Evolutionary conservation across 163 green algal species (phyloP), one percentile per base, ranked within the genome.

Genomic region (Chloromonas sp.): DNA sequence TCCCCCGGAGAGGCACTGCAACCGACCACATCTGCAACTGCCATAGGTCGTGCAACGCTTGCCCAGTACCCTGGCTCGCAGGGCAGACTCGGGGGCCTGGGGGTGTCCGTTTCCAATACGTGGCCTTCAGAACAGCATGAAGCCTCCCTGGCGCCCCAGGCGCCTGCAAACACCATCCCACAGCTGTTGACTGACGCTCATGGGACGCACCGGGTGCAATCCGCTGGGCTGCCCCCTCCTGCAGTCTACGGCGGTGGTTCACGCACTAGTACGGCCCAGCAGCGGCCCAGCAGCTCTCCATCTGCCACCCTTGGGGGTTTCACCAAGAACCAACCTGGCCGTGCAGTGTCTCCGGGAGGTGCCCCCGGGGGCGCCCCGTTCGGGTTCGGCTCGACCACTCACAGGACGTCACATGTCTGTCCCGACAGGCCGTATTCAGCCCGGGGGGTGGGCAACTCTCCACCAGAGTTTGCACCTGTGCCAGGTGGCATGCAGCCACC

Each of bases 51-150:
- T 36, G 36, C 36, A 36, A 36, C 61, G 0, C 83, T 88, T 2
- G 70, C 83, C 2, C 80, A 83, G 79, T 88, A 85, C 80, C 87
- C 87, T 58, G 87, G 87, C 0, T 85, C 85, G 62, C 15, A 78
- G 11, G 70, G 81, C 1, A 13, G 57, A 58, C 11, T 70, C 1
- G 71, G 74, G 0, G 83, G 82, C 5, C 66, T 85, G 2, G 59
- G 14, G 5, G 74, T 87, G 13, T 60, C 15, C 58, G 82, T 90
- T 0, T 61, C 58, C 71, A 91, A 91, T 78, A 87, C 88, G 1
- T 91, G 88, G 88, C 88, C 88, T 2, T 89, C 85, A 0, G 60
- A 84, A 14, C 85, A 88, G 59, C 88, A 91, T 14, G 88, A 91
- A 14, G 58, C 76, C 0, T 61, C 60, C 1, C 81, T 83, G 1